Percentiles rank a stretch among this genome's conserved stretches.
These are phyloP conservation scores for Solanum chilense DNA, from an alignment of 257 asterid genomes.

Conservation along the genomic window DNA sequence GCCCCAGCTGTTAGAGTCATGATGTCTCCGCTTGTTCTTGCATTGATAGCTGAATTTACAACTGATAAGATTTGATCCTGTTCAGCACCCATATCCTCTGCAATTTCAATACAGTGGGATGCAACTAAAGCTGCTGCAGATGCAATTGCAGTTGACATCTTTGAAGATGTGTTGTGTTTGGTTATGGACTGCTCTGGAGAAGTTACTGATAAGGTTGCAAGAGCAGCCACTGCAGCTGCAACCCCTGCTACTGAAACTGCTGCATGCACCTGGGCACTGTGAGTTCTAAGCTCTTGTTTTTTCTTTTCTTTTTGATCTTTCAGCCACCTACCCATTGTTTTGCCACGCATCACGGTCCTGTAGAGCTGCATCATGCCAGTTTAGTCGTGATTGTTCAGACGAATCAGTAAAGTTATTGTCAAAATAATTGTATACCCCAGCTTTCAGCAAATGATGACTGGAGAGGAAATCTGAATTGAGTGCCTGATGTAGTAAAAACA, in stretches of 20 bases:
- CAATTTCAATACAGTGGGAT: conserved; percentile 87
- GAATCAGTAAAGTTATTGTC: background rate
- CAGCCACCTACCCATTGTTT: conserved; percentile 60
- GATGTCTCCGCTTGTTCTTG: conserved; percentile 71
- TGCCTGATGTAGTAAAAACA: conserved; percentile 56
- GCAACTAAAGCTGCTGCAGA: conserved; percentile 94
- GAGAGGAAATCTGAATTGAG: conserved; percentile 49
- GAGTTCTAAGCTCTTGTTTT: conserved; percentile 73
- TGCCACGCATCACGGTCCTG: conserved; percentile 45
- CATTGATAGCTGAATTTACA: conserved; percentile 60
- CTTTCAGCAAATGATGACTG: conserved; percentile 41
- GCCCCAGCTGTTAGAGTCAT: conserved; percentile 89
- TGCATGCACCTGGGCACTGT: conserved; percentile 76
- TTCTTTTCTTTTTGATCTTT: conserved; percentile 78
- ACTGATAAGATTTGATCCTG: conserved; percentile 55
- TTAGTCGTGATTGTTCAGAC: background rate
- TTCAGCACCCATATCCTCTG: conserved; percentile 80
- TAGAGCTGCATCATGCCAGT: conserved; percentile 24
- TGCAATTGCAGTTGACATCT: conserved; percentile 43
- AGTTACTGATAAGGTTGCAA: conserved; percentile 42
- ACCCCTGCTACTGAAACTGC: conserved; percentile 79
- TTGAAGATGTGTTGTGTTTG: conserved; percentile 33
- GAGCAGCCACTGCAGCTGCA: conserved; percentile 85
- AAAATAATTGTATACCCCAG: conserved; percentile 37
- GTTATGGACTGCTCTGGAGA: conserved; percentile 26